Evolutionary conservation across 495 filamentous ascomycete species (phyloP), one percentile per base, ranked within the genome.

Genomic region (Oleoguttula mirabilis): DNA sequence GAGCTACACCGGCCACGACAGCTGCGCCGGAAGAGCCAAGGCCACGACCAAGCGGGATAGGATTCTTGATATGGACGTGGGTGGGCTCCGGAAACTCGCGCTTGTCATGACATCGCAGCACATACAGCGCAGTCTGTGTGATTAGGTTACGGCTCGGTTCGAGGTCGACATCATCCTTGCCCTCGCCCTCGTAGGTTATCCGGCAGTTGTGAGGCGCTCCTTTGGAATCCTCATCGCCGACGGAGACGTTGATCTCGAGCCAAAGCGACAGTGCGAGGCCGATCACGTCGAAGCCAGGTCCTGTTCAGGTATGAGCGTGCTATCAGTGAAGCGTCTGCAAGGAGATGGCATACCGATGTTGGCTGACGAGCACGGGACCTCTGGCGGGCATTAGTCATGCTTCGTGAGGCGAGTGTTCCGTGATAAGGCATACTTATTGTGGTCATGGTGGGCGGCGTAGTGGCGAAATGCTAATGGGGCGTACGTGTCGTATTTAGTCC

Each of bases 201-300:
- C 67, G 68, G 66, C 90, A 98, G 64, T 94, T 93, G 39, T 90
- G 71, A 2, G 82, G 75, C 20, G 74, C 61, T 0, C 57, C 49
- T 38, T 67, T 60, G 50, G 67, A 59, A 33, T 66, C 57, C 57
- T 82, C 70, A n/a, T 48, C 45, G 14, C 37, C 45, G 46, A 90
- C 62, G 20, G 72, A 80, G 55, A 95, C 79, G 22, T 72, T 71
- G 31, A 95, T 66, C 63, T 94, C 85, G 35, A 96, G 80, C 63
- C 81, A 86, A 57, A 94, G 78, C 36, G 84, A 87, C 55, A 98
- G 67, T 2, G 88, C 88, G 40, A 98, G 73, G 40, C 90, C 90
- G 60, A 95, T 87, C 54, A 95, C 88, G 62, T 98, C 90, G 67
- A 95, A 98, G 12, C 90, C 90, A 21, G 90, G 90, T 32, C 80